Evolutionary conservation across 2,329 filamentous ascomycete genomes (phyloP).

Genomic region (Plectosphaerella plurivora): DNA sequence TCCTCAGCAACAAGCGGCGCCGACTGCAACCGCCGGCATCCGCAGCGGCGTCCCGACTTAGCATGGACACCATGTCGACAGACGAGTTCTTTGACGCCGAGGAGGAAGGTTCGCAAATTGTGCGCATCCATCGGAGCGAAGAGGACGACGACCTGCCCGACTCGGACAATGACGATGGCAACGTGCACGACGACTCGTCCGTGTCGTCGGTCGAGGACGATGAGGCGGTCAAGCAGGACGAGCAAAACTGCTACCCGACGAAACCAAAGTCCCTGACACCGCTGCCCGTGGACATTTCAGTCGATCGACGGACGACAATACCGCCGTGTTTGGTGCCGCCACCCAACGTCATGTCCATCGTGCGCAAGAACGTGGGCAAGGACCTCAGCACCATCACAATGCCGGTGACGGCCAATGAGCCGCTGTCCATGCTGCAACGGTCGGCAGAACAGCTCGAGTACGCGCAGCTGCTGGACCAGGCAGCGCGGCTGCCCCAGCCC

Average conservation of each 20-base stretch:
- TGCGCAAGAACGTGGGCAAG: conserved; percentile 97
- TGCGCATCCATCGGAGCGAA: conserved; percentile 70
- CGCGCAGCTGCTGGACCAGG: conserved; percentile 74
- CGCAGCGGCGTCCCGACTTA: conserved; percentile 44
- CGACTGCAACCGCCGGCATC: conserved; percentile 54
- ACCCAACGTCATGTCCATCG: conserved; percentile 87
- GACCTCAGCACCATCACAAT: conserved; percentile 95
- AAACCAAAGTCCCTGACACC: conserved; percentile 74
- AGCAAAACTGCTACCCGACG: conserved; percentile 62
- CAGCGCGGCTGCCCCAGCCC: conserved; percentile 55
- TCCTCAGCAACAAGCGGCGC: conserved; percentile 75
- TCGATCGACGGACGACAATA: conserved; percentile 67
- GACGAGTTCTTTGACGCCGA: conserved; percentile 96
- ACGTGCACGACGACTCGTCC: conserved; percentile 51
- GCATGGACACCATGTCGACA: conserved; percentile 74
- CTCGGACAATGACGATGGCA: conserved; percentile 52
- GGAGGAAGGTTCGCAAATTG: conserved; percentile 59
- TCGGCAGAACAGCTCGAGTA: conserved; percentile 91
- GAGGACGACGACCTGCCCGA: conserved; percentile 52
- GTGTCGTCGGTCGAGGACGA: conserved; percentile 56
- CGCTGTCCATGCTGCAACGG: conserved; percentile 80
- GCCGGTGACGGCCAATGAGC: conserved; percentile 96
- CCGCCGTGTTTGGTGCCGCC: conserved; percentile 71
- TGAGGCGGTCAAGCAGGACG: conserved; percentile 54
- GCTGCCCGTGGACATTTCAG: conserved; percentile 62